phyloP scores from a whole-genome alignment of 257 asterid genomes.

The Ballota nigra region DNA sequence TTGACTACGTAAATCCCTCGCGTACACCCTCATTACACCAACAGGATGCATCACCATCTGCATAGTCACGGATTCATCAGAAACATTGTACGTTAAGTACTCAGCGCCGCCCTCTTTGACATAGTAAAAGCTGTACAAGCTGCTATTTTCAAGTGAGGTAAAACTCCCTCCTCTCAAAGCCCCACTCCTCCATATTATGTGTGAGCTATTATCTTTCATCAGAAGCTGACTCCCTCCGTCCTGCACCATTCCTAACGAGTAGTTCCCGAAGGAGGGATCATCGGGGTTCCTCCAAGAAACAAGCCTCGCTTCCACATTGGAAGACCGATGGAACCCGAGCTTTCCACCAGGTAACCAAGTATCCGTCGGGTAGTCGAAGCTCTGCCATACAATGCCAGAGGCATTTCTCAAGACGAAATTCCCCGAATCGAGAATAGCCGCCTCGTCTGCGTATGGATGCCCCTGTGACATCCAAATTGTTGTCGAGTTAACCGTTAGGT shows the following conservation, averaged over 20 bases:
- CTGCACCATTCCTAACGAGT: conserved; percentile 28
- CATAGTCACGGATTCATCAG: not conserved
- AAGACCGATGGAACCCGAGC: conserved; percentile 28
- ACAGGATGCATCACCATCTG: conserved; percentile 11
- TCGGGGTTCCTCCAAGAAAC: conserved; percentile 41
- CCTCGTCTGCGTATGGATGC: conserved; percentile 21
- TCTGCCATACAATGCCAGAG: conserved; percentile 36
- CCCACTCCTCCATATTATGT: conserved; percentile 38
- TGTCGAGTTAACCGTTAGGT: not conserved
- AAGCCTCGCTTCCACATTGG: conserved; percentile 7
- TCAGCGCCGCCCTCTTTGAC: not conserved
- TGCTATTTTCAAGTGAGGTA: not conserved
- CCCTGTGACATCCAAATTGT: not conserved
- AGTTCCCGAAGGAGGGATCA: conserved; percentile 38
- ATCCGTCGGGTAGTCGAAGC: conserved; percentile 51
- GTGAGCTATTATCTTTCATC: not conserved
- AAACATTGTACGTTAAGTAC: conserved; percentile 16
- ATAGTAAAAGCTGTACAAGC: conserved; percentile 16
- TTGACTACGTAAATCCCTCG: no score
- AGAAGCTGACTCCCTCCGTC: conserved; percentile 33
- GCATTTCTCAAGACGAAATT: conserved; percentile 34
- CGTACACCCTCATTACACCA: not conserved
- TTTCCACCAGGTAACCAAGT: conserved; percentile 46
- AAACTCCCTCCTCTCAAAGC: conserved; percentile 28
- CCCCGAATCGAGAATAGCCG: conserved; percentile 37